Evolutionary conservation across 352 stramenopile genomes (phyloP).

Genomic region (Pythium aphanidermatum): DNA sequence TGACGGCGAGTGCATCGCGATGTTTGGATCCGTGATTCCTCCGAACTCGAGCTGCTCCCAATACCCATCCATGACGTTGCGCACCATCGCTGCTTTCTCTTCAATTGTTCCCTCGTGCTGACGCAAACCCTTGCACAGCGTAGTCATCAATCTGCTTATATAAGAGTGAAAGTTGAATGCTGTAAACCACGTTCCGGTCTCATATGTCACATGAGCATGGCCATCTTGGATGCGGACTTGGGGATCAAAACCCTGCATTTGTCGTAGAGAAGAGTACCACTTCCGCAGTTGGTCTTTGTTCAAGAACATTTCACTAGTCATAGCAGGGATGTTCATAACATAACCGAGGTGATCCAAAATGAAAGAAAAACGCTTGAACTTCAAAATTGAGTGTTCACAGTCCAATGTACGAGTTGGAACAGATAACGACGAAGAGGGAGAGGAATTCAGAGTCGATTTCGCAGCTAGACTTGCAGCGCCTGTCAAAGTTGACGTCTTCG

Average conservation of each 20-base stretch:
- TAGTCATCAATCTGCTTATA: constrained; percentile 54
- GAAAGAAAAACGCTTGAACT: constrained; percentile 91
- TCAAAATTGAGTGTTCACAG: constrained; percentile 86
- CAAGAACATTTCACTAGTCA: constrained; percentile 55
- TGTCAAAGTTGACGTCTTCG: constrained; percentile 35
- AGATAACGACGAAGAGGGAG: constrained; percentile 16
- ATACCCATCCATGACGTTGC: constrained; percentile 66
- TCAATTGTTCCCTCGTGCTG: constrained; percentile 37
- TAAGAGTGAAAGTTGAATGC: constrained; percentile 89
- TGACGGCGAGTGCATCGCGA: constrained; percentile 53
- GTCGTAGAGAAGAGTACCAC: constrained; percentile 60
- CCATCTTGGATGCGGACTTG: constrained; percentile 71
- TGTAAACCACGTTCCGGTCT: constrained; percentile 91
- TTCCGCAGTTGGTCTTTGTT: constrained; percentile 50
- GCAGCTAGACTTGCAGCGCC: constrained; percentile 20
- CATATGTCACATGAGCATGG: constrained; percentile 91
- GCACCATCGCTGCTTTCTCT: constrained; percentile 50
- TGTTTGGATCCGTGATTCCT: constrained; percentile 29
- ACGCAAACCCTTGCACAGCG: constrained; percentile 56
- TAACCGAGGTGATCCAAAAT: constrained; percentile 93
- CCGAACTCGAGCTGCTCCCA: constrained; percentile 62
- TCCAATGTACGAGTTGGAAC: constrained; percentile 61
- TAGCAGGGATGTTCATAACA: constrained; percentile 89
- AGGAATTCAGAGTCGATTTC: constrained; percentile 12
- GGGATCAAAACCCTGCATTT: constrained; percentile 78